Conservation (phyloP, 106 monocot genomes). For the Allium sativum region DNA sequence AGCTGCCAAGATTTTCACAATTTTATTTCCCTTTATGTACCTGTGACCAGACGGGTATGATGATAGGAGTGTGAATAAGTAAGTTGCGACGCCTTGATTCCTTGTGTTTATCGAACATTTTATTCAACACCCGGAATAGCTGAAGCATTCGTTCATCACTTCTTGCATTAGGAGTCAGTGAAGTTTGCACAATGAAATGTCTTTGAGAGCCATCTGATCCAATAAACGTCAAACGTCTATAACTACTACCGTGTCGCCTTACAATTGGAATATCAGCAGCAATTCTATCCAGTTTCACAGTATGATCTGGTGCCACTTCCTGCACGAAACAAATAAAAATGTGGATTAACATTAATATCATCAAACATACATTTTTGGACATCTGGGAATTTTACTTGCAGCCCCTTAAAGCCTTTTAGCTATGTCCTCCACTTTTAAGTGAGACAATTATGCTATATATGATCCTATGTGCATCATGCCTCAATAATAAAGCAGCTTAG, state of each 20-base stretch:
- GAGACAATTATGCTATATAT: too few species aligned
- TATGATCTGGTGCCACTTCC: conserved; percentile 99
- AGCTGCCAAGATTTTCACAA: background rate
- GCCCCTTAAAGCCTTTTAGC: too few species aligned
- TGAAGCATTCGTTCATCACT: conserved; percentile 98
- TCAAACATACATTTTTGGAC: too few species aligned
- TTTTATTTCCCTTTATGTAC: conserved; percentile 16
- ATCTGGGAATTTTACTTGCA: too few species aligned
- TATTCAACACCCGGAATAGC: conserved; percentile 85
- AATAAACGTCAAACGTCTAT: conserved; percentile 85
- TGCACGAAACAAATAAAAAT: conserved; percentile 17
- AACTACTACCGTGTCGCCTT: conserved; percentile 91
- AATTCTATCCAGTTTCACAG: conserved; percentile 84
- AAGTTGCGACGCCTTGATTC: conserved; percentile 88
- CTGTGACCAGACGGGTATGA: conserved; percentile 99
- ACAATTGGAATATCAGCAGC: conserved; percentile 95
- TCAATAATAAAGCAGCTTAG: too few species aligned
- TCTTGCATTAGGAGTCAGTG: conserved; percentile 96
- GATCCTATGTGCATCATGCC: too few species aligned
- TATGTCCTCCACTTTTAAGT: too few species aligned
- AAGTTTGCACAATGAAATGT: conserved; percentile 98
- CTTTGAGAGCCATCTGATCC: conserved; percentile 99
- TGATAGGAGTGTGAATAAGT: conserved; percentile 88
- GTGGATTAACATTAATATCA: background rate
- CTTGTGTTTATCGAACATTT: conserved; percentile 96